Percentiles rank a stretch among this genome's conserved stretches.
Conservation (phyloP, 495 filamentous ascomycete species). For the Alectoria sarmentosa region DNA sequence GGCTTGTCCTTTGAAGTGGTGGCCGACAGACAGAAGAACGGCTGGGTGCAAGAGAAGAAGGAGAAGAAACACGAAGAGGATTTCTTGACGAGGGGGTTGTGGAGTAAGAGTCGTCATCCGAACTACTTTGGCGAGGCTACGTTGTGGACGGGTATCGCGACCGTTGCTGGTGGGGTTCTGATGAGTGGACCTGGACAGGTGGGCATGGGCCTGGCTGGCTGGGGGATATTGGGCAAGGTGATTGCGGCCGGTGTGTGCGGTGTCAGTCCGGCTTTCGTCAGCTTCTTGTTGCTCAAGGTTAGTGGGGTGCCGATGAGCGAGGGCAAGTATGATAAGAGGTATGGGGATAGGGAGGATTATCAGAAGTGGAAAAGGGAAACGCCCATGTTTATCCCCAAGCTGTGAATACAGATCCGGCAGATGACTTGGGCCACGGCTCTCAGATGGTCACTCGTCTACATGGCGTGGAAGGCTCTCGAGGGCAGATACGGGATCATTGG, state of each 20-base stretch:
- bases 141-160: conserved; percentile 57
- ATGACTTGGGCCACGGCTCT: neutral
- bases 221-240: conserved; percentile 32
- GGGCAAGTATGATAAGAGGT: conserved; percentile 57
- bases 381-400: conserved; percentile 59
- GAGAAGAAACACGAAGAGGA: conserved; percentile 54
- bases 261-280: conserved; percentile 55
- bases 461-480: neutral
- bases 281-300: conserved; percentile 53
- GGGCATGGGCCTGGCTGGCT: conserved; percentile 44
- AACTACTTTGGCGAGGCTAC: conserved; percentile 63
- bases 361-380: conserved; percentile 59
- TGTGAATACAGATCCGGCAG: neutral
- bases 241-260: conserved; percentile 41
- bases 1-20: conserved; percentile 52
- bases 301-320: conserved; percentile 55
- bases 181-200: conserved; percentile 34
- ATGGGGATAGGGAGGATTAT: conserved; percentile 57
- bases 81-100: conserved; percentile 53
- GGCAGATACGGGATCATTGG: neutral
- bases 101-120: conserved; percentile 53
- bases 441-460: neutral
- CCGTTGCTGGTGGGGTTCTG: conserved; percentile 43
- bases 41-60: conserved; percentile 49
- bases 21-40: conserved; percentile 53